These are phyloP conservation scores for Solanum peruvianum DNA, from an alignment of 257 asterid genomes.

Conservation along the genomic window DNA sequence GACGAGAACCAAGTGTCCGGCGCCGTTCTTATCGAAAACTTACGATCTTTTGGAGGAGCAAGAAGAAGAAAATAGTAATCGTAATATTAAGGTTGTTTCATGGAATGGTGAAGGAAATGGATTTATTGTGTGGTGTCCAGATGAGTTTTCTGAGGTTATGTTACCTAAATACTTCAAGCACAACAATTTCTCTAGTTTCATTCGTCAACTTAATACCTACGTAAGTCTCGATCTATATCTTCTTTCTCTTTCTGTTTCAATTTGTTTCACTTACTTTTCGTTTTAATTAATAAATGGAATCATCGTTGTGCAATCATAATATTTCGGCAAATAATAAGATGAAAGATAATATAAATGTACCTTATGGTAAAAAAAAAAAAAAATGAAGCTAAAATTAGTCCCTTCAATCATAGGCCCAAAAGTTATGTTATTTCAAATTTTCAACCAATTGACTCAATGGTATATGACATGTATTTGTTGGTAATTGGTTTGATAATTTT, in stretches of 20 bases:
- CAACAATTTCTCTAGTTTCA: conserved; percentile 28
- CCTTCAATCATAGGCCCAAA: background rate
- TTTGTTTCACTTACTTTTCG: no score
- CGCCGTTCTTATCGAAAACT: conserved; percentile 55
- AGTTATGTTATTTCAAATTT: background rate
- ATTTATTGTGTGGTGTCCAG: conserved; percentile 35
- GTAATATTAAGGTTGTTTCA: conserved; percentile 6
- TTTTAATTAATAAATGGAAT: no score
- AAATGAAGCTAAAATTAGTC: no score
- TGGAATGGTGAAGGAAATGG: conserved; percentile 37
- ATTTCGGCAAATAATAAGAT: background rate
- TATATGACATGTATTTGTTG: background rate
- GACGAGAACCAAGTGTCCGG: conserved; percentile 28
- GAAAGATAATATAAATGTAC: no score
- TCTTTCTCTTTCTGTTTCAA: background rate
- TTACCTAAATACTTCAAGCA: conserved; percentile 39
- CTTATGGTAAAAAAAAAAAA: background rate
- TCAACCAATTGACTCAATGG: background rate
- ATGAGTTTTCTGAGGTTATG: conserved; percentile 25
- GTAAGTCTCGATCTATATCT: conserved; percentile 4
- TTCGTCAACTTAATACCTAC: conserved; percentile 38
- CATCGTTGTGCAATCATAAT: no score
- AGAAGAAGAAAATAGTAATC: conserved; percentile 2
- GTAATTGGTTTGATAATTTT: background rate
- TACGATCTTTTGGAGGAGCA: conserved; percentile 45